Conservation (phyloP, 1,284 basidiomycete species). For the Irpex lacteus region DNA sequence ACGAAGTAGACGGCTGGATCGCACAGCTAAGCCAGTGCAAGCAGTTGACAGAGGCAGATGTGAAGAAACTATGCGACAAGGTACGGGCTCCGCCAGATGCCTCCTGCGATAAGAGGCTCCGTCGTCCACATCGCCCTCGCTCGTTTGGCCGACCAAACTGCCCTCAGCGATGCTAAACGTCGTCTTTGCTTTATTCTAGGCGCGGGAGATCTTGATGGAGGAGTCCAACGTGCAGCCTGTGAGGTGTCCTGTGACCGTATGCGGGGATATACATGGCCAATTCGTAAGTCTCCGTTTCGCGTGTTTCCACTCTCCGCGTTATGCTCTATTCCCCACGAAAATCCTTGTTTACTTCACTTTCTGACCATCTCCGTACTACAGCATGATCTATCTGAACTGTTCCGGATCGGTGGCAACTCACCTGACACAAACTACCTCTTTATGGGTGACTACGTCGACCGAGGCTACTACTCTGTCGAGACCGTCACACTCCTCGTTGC, state of each 20-base stretch:
- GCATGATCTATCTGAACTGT: slow-evolving; percentile 99
- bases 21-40: slow-evolving; percentile 98
- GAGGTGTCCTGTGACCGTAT: slow-evolving; percentile 95
- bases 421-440: slow-evolving; percentile 99
- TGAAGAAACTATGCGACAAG: slow-evolving; percentile 99
- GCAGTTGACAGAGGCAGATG: slow-evolving; percentile 93
- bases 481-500: slow-evolving; percentile 98
- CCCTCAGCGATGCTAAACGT: slow-evolving; percentile 16
- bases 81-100: slow-evolving; percentile 46
- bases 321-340: background rate
- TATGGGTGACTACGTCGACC: slow-evolving; percentile 99
- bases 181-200: slow-evolving; percentile 47
- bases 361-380: slow-evolving; percentile 30
- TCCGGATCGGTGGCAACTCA: slow-evolving; percentile 98
- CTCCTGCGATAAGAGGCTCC: slow-evolving; percentile 28
- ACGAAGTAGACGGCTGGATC: slow-evolving; percentile 93
- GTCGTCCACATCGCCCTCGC: slow-evolving; percentile 22
- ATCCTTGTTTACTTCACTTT: background rate
- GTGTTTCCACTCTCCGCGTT: slow-evolving; percentile 2
- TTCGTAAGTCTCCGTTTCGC: slow-evolving; percentile 70
- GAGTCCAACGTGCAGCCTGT: slow-evolving; percentile 98
- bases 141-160: slow-evolving; percentile 4
- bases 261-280: slow-evolving; percentile 99
- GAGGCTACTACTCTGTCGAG: slow-evolving; percentile 99
- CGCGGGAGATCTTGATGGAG: slow-evolving; percentile 96